Conservation (phyloP, 148 eudicot species). For the Euryodendron excelsum region DNA sequence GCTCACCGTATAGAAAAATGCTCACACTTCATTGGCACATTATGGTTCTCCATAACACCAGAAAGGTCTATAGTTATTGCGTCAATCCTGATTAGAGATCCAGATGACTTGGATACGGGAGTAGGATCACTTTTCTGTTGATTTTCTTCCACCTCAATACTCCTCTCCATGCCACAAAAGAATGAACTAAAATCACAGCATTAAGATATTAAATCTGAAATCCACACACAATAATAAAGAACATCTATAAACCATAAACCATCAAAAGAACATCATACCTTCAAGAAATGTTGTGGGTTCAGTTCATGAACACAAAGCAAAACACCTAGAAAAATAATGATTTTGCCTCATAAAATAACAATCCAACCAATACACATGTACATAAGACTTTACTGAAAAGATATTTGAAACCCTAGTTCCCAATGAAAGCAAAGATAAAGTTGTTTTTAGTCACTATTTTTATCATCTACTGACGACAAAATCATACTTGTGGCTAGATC, state of each 20-base stretch:
- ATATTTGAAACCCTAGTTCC: slow-evolving; percentile 10
- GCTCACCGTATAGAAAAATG: slow-evolving; percentile 58
- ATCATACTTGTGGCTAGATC: not conserved
- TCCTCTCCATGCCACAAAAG: slow-evolving; percentile 23
- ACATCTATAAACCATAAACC: not conserved
- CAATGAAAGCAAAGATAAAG: not conserved
- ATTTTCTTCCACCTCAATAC: slow-evolving; percentile 23
- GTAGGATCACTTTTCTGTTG: slow-evolving; percentile 23
- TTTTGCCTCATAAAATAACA: slow-evolving; percentile 6
- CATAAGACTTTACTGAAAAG: not conserved
- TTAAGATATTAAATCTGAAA: not conserved
- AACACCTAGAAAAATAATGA: not conserved
- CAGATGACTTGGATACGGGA: slow-evolving; percentile 29
- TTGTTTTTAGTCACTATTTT: not conserved
- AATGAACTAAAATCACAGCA: slow-evolving; percentile 5
- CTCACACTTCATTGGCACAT: slow-evolving; percentile 25
- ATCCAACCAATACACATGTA: not conserved
- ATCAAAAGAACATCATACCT: not conserved
- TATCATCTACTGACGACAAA: not conserved
- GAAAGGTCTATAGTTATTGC: slow-evolving; percentile 25
- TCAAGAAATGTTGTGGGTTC: not conserved
- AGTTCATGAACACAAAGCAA: too few species aligned
- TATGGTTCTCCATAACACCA: slow-evolving; percentile 18
- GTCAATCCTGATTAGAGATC: slow-evolving; percentile 29
- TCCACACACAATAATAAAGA: not conserved